Percentiles rank a stretch among this genome's conserved stretches.
Evolutionary conservation across 192 early-diverging fungal species (phyloP).

Genomic region (Gaertneriomyces sp.): DNA sequence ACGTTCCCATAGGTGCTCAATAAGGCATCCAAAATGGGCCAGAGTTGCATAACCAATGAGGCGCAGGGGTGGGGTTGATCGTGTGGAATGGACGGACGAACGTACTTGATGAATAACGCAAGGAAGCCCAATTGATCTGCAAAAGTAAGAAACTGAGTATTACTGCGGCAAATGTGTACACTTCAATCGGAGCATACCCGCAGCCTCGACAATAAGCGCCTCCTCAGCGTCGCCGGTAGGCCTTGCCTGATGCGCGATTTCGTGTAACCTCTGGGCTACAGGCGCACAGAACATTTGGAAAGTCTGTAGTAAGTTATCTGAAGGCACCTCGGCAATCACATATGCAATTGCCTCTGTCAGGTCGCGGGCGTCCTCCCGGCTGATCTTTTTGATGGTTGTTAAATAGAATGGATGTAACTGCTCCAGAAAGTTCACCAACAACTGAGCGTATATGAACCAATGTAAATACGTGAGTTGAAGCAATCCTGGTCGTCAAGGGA

Average conservation of each 20-base stretch:
- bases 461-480: too few relatives aligned
- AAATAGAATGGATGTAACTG: conserved; percentile 84
- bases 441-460: conserved; percentile 31
- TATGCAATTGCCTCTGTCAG: conserved; percentile 87
- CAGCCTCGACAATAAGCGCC: conserved; percentile 12
- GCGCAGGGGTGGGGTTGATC: conserved; percentile 61
- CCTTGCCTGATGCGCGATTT: conserved; percentile 45
- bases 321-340: conserved; percentile 77
- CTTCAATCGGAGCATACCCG: conserved; percentile 19
- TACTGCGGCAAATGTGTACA: background rate
- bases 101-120: conserved; percentile 1
- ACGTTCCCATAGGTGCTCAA: conserved; percentile 50
- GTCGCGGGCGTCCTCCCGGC: conserved; percentile 66
- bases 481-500: background rate
- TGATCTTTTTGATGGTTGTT: conserved; percentile 64
- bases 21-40: conserved; percentile 67
- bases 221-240: conserved; percentile 37
- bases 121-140: conserved; percentile 49
- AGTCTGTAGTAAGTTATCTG: conserved; percentile 52
- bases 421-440: conserved; percentile 69
- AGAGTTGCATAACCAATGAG: conserved; percentile 61
- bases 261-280: conserved; percentile 67
- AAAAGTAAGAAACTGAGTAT: background rate
- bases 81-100: conserved; percentile 14
- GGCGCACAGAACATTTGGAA: conserved; percentile 71